Percentiles rank a stretch among this genome's conserved stretches.
Evolutionary conservation across 495 filamentous ascomycete species (phyloP).

Genomic region (Aspergillus kassunensis): DNA sequence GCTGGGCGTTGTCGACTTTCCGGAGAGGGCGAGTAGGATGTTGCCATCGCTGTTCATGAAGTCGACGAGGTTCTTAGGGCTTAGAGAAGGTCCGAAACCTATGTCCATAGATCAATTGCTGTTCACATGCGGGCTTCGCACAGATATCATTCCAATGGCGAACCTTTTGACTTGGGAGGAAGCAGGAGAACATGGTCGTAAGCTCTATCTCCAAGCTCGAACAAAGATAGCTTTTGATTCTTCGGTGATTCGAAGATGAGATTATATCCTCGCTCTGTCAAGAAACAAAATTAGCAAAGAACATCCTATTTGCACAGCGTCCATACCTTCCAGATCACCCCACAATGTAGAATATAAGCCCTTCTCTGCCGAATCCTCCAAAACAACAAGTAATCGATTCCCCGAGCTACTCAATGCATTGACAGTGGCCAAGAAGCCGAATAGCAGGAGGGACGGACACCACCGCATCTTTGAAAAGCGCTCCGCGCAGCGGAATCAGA

Average conservation of each 20-base stretch:
- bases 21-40: conserved; percentile 82
- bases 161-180: conserved; percentile 84
- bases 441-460: conserved; percentile 63
- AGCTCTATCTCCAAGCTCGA: conserved; percentile 78
- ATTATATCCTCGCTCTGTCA: conserved; percentile 74
- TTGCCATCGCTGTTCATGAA: conserved; percentile 92
- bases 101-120: conserved; percentile 26
- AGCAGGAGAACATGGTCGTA: conserved; percentile 91
- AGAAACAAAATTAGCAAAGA: conserved; percentile 14
- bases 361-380: conserved; percentile 79
- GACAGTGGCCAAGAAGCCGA: conserved; percentile 60
- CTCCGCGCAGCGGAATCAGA: conserved; percentile 40
- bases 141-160: neutral
- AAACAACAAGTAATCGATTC: conserved; percentile 75
- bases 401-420: conserved; percentile 78
- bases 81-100: conserved; percentile 86
- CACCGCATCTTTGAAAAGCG: conserved; percentile 62
- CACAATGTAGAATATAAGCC: conserved; percentile 77
- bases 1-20: conserved; percentile 66
- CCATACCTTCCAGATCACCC: conserved; percentile 70
- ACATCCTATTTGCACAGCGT: conserved; percentile 2
- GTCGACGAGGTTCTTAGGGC: conserved; percentile 79
- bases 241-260: conserved; percentile 81
- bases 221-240: conserved; percentile 73
- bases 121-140: neutral